Base-by-base conservation (phyloP, 176 grass and related monocot genomes). In the Zizania latifolia region DNA sequence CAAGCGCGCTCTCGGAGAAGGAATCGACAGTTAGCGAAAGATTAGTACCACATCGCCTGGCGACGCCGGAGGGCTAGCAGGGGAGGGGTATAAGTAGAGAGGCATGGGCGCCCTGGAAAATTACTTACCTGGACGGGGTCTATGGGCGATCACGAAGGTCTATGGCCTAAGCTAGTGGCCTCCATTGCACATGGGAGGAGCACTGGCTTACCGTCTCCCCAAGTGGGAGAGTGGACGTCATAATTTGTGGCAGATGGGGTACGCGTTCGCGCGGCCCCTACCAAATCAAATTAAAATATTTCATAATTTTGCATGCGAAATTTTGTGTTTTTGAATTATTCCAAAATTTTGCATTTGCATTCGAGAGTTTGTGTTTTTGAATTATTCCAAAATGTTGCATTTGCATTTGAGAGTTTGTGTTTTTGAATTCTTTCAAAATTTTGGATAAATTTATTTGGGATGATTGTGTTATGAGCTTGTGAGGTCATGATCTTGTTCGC, bases 211-310 rank as follows among this genome's bases (percentile, higher is more conserved):
- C 48, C 80, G 75, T 57, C 48, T 82, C 13, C 59, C 0, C 0
- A 4, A 65, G 19, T 19, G 21, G 26, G 48, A 66, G 46, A 67
- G 28, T 73, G 70, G 70, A 27, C 3, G 8, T 74, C 3, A 17
- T 75, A 83, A 90, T 90, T 86, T 87, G 26, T 86, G 74, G 0
- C 4, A 58, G 62, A 27, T n/a, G 43, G 64, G 58, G 70, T 84
- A 87, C 7, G 70, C 10, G 75, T 84, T 72, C 63, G 63, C 75
- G 57, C 14, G 80, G 38, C 58, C 64, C 54, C 60, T 82, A 10
- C 1, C 8, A 56, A 64, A 8, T 15, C 0, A 26, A 62, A 1
- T 2, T 15, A 1, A 31, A 21, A 6, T 17, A 29, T 38, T 40
- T 40, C 1, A 12, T n/a, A n/a, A n/a, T n/a, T n/a, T n/a, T n/a